Base-by-base conservation (phyloP, 1,284 basidiomycete species). In the Anthracocystis setariae region DNA sequence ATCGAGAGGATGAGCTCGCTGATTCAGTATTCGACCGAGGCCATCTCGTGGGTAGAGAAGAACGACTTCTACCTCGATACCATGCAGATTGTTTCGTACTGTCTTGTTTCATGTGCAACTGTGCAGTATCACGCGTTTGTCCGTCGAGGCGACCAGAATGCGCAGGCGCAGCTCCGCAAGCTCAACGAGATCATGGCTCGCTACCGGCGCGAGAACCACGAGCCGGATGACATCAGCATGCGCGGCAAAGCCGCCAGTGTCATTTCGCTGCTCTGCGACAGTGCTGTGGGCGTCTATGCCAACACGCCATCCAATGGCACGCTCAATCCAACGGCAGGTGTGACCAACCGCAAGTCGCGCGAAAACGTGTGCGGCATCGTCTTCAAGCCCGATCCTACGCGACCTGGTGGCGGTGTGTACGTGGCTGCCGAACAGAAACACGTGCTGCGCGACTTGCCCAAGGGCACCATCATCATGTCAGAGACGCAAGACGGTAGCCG, bases 161-260 rank as follows among this genome's bases (percentile, higher is more conserved):
- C 73, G 0, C 63, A 70, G 32, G 46, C 45, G 9, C 64, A 67
- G 38, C 67, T 80, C 17, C 50, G 48, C 25, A 76, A 71, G 64
- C 56, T 70, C 43, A 67, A 68, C 53, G 67, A 72, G 5, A 37
- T 66, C 35, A 42, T 71, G 52, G 55, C 35, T 18, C 55, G 67
- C 39, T 68, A 62, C 54, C 68, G 60, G 51, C 54, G 53, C 29
- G 72, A 79, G 63, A 80, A 79, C 10, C 69, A 71, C 70, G 79
- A 79, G 63, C 73, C 61, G 23, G 75, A 85, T 90, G 93, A 29
- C 92, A 32, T 53, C 12, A 54, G 62, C 57, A 92, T 24, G 90
- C 92, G 84, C 88, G 91, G 37, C 89, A 85, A 97, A 90, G 95
- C 93, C 86, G 18, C 88, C 23, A 93, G 94, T 84, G 93, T 95